Evolutionary conservation across 257 asterid species (phyloP).

Genomic region (Jacaranda mimosifolia): DNA sequence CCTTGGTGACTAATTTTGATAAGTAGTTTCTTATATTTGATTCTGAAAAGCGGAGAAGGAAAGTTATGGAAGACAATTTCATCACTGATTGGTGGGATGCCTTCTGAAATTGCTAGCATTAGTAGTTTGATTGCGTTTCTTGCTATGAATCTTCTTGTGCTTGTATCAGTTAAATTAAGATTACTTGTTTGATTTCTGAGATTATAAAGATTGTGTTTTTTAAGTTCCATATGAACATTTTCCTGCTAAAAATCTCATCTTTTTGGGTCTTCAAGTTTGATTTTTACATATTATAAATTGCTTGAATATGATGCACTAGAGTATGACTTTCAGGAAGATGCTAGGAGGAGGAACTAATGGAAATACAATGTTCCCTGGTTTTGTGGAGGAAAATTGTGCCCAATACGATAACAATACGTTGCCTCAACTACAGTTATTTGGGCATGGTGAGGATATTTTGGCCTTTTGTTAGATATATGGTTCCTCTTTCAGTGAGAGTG

Average conservation of each 20-base stretch:
- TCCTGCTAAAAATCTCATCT: slow-evolving; percentile 17
- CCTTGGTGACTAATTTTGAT: slow-evolving; percentile 32
- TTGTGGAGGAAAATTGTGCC: slow-evolving; percentile 51
- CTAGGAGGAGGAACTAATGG: slow-evolving; percentile 61
- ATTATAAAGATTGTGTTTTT: slow-evolving; percentile 1
- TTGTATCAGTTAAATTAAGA: background rate
- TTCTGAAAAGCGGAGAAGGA: slow-evolving; percentile 16
- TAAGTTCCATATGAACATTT: background rate
- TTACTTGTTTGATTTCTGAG: slow-evolving; percentile 9
- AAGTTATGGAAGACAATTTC: slow-evolving; percentile 29
- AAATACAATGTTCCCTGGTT: slow-evolving; percentile 49
- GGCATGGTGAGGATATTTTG: slow-evolving; percentile 57
- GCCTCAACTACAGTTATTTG: slow-evolving; percentile 78
- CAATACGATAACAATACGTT: slow-evolving; percentile 52
- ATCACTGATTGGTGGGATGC: slow-evolving; percentile 31
- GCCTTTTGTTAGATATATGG: slow-evolving; percentile 30
- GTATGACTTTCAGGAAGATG: slow-evolving; percentile 60
- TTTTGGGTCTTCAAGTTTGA: slow-evolving; percentile 25
- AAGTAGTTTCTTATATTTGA: slow-evolving; percentile 8
- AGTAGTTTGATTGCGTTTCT: slow-evolving; percentile 26
- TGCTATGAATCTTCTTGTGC: slow-evolving; percentile 18
- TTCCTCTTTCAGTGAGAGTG: slow-evolving; percentile 22
- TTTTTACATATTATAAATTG: slow-evolving; percentile 9
- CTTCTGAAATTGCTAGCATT: slow-evolving; percentile 34
- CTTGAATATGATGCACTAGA: slow-evolving; percentile 37